Evolutionary conservation across 129 eudicot species (phyloP).

Genomic region (Apium graveolens): DNA sequence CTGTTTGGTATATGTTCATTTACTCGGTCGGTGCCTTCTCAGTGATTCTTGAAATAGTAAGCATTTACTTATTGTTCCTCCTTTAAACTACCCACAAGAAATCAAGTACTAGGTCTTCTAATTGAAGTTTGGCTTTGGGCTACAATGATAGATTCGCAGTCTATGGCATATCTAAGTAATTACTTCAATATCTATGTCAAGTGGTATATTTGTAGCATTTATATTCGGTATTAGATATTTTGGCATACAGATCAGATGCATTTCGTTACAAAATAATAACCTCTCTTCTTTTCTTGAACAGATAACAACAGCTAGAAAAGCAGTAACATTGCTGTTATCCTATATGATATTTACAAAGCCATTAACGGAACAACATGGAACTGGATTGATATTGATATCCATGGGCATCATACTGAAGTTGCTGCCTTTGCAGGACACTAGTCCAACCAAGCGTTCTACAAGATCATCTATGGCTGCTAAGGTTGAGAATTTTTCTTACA

Average conservation of each 20-base stretch:
- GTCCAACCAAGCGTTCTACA: slow-evolving; percentile 20
- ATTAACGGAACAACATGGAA: slow-evolving; percentile 62
- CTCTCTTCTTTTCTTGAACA: slow-evolving; percentile 10
- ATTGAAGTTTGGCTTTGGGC: neutral
- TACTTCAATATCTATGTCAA: neutral
- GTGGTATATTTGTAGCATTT: neutral
- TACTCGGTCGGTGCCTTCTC: neutral
- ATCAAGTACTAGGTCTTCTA: neutral
- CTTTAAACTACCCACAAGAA: neutral
- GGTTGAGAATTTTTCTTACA: slow-evolving; percentile 11
- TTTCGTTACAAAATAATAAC: neutral
- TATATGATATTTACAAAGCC: slow-evolving; percentile 77
- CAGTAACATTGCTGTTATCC: slow-evolving; percentile 65
- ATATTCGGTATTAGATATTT: neutral
- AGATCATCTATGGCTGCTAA: slow-evolving; percentile 8
- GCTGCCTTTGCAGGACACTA: slow-evolving; percentile 38
- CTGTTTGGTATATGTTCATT: neutral
- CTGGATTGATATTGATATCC: slow-evolving; percentile 59
- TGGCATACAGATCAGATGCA: neutral
- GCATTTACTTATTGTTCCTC: neutral
- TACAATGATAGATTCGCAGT: neutral
- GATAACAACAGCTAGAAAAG: slow-evolving; percentile 86
- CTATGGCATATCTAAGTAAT: neutral
- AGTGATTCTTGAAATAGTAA: neutral
- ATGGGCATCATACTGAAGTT: slow-evolving; percentile 67